Conservation (phyloP, 2,329 filamentous ascomycete species). For the Sporothrix protearum region DNA sequence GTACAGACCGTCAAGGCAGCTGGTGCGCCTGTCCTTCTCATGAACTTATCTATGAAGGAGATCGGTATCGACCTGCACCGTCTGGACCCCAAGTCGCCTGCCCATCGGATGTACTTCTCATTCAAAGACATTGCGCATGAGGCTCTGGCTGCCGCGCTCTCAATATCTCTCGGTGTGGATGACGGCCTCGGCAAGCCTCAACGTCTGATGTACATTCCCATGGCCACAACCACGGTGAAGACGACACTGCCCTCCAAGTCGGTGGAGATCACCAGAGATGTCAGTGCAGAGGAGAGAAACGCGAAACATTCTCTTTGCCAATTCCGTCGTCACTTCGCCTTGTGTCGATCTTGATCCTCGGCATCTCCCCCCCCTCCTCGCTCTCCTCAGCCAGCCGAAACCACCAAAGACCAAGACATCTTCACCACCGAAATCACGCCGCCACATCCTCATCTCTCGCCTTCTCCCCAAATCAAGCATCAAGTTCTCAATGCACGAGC, state of each 20-base stretch:
- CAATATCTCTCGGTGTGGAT: conserved; percentile 86
- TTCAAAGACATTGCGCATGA: conserved; percentile 91
- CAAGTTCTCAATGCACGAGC: conserved; percentile 95
- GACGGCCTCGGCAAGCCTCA: conserved; percentile 84
- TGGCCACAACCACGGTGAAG: conserved; percentile 93
- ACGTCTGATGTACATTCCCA: conserved; percentile 86
- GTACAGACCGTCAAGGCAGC: conserved; percentile 64
- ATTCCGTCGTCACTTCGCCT: conserved; percentile 92
- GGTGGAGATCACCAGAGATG: conserved; percentile 70
- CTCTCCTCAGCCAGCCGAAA: conserved; percentile 53
- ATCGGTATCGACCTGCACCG: conserved; percentile 89
- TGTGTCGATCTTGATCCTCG: conserved; percentile 90
- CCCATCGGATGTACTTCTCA: conserved; percentile 98
- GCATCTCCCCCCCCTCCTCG: conserved; percentile 80
- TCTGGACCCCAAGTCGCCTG: conserved; percentile 85
- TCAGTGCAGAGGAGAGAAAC: conserved; percentile 76
- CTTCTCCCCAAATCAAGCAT: conserved; percentile 89
- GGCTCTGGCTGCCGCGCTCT: conserved; percentile 85
- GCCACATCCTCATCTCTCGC: conserved; percentile 75
- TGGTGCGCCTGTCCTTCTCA: conserved; percentile 67
- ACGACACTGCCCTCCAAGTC: conserved; percentile 95
- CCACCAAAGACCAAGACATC: background rate
- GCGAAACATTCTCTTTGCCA: conserved; percentile 96
- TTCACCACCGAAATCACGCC: conserved; percentile 40
- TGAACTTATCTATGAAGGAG: conserved; percentile 90